Evolutionary conservation across 2,329 filamentous ascomycete genomes (phyloP).

Genomic region (Talaromyces sp.): DNA sequence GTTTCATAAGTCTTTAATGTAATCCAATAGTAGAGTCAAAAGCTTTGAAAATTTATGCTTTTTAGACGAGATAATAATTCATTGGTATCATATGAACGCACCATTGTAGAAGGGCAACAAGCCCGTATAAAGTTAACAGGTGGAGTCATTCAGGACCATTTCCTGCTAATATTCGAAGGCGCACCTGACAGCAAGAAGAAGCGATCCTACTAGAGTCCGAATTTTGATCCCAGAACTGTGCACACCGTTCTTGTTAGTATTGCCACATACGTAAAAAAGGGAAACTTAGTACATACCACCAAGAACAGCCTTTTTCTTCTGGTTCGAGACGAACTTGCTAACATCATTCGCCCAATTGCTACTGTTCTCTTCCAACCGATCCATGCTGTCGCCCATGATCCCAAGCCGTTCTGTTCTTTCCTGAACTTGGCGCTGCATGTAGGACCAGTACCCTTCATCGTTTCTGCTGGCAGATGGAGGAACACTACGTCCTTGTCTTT

Average conservation of each 20-base stretch:
- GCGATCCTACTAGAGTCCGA: constrained; percentile 14
- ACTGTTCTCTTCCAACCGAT: constrained; percentile 75
- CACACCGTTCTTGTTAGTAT: neutral
- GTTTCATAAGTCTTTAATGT: neutral
- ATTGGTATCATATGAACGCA: constrained; percentile 6
- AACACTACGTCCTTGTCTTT: constrained; percentile 36
- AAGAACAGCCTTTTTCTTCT: constrained; percentile 81
- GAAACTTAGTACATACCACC: constrained; percentile 49
- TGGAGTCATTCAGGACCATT: neutral
- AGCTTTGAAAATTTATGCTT: neutral
- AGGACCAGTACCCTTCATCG: constrained; percentile 69
- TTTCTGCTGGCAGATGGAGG: constrained; percentile 31
- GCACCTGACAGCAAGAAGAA: neutral
- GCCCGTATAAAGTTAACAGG: neutral
- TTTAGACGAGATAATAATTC: neutral
- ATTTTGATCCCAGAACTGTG: constrained; percentile 20
- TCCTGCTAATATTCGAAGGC: neutral
- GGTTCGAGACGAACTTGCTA: constrained; percentile 77
- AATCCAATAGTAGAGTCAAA: neutral
- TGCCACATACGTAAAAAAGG: neutral
- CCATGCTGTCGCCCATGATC: constrained; percentile 79
- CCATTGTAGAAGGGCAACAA: neutral
- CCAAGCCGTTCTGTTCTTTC: constrained; percentile 86
- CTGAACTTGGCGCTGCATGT: constrained; percentile 80
- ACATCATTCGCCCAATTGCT: constrained; percentile 84